phyloP scores from a whole-genome alignment of 1,139 yeast species.

The Geotrichum restrictum region DNA sequence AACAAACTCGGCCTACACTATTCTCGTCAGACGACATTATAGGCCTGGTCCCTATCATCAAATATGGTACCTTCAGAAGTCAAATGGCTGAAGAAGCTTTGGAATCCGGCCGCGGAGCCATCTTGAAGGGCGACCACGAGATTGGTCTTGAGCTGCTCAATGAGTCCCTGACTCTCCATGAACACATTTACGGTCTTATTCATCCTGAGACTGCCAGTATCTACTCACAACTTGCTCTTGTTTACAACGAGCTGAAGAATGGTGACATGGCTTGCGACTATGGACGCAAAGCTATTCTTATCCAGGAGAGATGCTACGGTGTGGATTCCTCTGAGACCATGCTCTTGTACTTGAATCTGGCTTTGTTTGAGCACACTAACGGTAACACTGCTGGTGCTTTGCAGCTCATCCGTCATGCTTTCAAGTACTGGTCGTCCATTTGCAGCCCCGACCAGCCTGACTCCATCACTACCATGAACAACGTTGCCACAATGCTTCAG shows the following conservation, averaged over 20 bases:
- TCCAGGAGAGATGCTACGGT: conserved; percentile 78
- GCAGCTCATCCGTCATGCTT: conserved; percentile 58
- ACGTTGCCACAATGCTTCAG: conserved; percentile 60
- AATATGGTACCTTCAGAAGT: conserved; percentile 65
- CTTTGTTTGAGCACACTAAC: conserved; percentile 62
- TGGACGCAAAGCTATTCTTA: conserved; percentile 66
- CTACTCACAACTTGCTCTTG: conserved; percentile 60
- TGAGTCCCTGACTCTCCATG: conserved; percentile 70
- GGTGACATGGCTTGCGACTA: conserved; percentile 59
- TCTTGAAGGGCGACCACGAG: conserved; percentile 35
- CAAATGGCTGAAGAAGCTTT: conserved; percentile 72
- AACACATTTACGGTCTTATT: conserved; percentile 78
- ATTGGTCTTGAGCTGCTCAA: conserved; percentile 47
- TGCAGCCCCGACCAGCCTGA: conserved; percentile 66
- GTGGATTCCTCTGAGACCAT: conserved; percentile 74
- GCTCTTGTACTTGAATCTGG: conserved; percentile 69
- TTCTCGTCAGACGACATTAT: conserved; percentile 53
- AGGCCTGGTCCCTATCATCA: conserved; percentile 67
- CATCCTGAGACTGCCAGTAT: conserved; percentile 77
- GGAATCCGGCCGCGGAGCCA: conserved; percentile 46
- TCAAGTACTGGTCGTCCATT: conserved; percentile 53
- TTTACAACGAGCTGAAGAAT: conserved; percentile 60
- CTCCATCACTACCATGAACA: conserved; percentile 57
- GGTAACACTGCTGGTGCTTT: conserved; percentile 61
- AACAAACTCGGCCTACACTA: conserved; percentile 24